A percentile compares a stretch with the other conserved stretches of the same genome.
phyloP scores from a whole-genome alignment of 2,329 filamentous ascomycete species.

The Phialophora expanda region DNA sequence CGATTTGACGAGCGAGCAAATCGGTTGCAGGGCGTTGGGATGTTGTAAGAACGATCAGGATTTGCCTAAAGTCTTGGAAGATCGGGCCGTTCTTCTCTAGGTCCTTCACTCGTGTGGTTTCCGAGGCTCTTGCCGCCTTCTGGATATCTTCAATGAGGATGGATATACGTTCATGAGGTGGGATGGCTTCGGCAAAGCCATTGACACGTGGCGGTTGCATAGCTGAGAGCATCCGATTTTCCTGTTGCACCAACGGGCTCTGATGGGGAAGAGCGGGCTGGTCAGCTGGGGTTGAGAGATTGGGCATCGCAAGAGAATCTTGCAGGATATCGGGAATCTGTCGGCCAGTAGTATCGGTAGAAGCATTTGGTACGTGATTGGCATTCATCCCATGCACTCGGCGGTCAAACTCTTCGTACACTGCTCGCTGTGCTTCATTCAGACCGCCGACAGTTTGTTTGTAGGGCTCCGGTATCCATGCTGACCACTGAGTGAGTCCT shows the following conservation, averaged over 20 bases:
- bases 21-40: slow-evolving; percentile 57
- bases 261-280: slow-evolving; percentile 66
- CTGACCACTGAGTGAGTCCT: slow-evolving; percentile 84
- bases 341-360: slow-evolving; percentile 61
- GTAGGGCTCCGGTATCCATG: slow-evolving; percentile 92
- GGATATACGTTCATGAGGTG: slow-evolving; percentile 59
- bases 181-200: slow-evolving; percentile 63
- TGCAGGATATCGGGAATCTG: slow-evolving; percentile 68
- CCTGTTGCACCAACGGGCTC: slow-evolving; percentile 58
- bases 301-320: slow-evolving; percentile 66
- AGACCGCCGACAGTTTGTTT: slow-evolving; percentile 81
- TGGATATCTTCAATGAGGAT: slow-evolving; percentile 63
- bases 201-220: slow-evolving; percentile 57
- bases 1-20: slow-evolving; percentile 60
- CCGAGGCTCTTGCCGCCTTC: slow-evolving; percentile 60
- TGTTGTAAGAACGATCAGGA: slow-evolving; percentile 61
- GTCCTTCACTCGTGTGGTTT: slow-evolving; percentile 64
- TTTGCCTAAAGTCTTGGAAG: slow-evolving; percentile 63
- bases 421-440: slow-evolving; percentile 89
- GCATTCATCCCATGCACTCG: slow-evolving; percentile 71
- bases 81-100: slow-evolving; percentile 60
- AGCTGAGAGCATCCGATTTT: slow-evolving; percentile 48
- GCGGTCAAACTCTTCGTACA: slow-evolving; percentile 94
- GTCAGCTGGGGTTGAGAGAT: slow-evolving; percentile 66
- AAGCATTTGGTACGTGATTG: slow-evolving; percentile 60